Percentiles rank a stretch among this genome's conserved stretches.
phyloP scores from a whole-genome alignment of 2,329 filamentous ascomycete species.

The Trichophyton mentagrophytes region DNA sequence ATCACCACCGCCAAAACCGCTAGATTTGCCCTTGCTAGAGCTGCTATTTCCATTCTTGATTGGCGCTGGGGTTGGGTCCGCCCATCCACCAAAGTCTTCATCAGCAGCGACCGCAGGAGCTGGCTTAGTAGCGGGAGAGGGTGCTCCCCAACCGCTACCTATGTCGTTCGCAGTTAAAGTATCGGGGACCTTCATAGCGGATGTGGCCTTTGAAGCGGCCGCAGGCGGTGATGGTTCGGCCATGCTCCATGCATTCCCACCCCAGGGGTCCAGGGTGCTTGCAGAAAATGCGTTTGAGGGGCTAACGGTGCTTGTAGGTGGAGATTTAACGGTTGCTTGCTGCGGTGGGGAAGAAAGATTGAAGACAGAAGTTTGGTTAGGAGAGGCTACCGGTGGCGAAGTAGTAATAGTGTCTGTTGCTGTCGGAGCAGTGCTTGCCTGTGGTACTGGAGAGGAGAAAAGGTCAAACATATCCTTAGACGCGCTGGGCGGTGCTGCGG shows the following conservation, averaged over 20 bases:
- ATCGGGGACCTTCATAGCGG: constrained; percentile 32
- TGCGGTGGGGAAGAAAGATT: constrained; percentile 52
- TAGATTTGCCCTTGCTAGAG: constrained; percentile 40
- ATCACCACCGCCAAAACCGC: constrained; percentile 52
- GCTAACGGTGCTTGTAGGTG: constrained; percentile 20
- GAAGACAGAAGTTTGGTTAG: constrained; percentile 54
- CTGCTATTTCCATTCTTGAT: constrained; percentile 27
- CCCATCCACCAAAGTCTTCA: constrained; percentile 94
- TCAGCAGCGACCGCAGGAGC: constrained; percentile 65
- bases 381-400: constrained; percentile 31
- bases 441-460: constrained; percentile 37
- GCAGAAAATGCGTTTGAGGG: constrained; percentile 31
- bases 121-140: constrained; percentile 25
- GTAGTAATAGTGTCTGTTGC: constrained; percentile 23
- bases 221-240: constrained; percentile 43
- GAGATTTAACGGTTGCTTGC: constrained; percentile 20
- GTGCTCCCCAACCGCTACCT: constrained; percentile 49
- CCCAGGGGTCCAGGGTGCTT: constrained; percentile 61
- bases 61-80: constrained; percentile 53
- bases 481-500: constrained; percentile 33
- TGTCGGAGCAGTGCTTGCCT: constrained; percentile 24
- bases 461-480: constrained; percentile 78
- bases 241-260: constrained; percentile 69
- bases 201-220: constrained; percentile 27
- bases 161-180: constrained; percentile 48